Base-by-base conservation (phyloP, 441 rosid species). In the Cnidoscolus chayamansa region DNA sequence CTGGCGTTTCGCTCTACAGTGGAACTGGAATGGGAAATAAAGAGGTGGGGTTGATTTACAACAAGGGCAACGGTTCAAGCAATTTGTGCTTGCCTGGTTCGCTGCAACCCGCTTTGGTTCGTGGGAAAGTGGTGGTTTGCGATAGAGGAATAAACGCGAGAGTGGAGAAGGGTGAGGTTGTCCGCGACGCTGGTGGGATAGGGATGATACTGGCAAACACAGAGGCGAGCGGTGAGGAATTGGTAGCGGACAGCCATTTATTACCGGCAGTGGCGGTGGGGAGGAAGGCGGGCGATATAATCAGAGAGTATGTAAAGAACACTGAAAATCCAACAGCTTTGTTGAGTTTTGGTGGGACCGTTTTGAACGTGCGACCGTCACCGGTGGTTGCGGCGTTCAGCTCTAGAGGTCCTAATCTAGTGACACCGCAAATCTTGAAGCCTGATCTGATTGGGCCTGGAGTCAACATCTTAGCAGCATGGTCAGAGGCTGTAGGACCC, bases 331-430 rank as follows among this genome's bases (percentile, higher is more conserved):
- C 97, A 15, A 84, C 82, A 7, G 91, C 91, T 0, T 19, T 79
- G 40, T 75, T 91, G 63, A 81, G 82, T 17, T 93, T 93, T 5
- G 84, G 87, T 17, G 97, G 98, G 65, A 91, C 98, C 0, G 87
- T 85, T 32, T 67, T 91, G 80, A 81, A 85, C 50, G 87, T 89
- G 19, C 71, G 50, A 30, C 97, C 98, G 0, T 89, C 98, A 0
- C 98, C 98, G 9, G 93, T 91, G 13, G 98, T 91, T 11, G 98
- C 98, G n/a, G 96, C 96, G 5, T 93, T 93, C 74, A 89, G 97
- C 72, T 91, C 98, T 0, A 77, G 98, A 60, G 98, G 98, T 17
- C 98, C 98, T 0, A 93, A 91, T 65, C 65, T 80, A 80, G 92
- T 91, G 31, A 91, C 96, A 1, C 88, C 90, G 10, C 90, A 91